Percentiles rank a stretch among this genome's conserved stretches.
Conservation (phyloP, 2,329 filamentous ascomycete genomes). For the Monosporascus sp. region DNA sequence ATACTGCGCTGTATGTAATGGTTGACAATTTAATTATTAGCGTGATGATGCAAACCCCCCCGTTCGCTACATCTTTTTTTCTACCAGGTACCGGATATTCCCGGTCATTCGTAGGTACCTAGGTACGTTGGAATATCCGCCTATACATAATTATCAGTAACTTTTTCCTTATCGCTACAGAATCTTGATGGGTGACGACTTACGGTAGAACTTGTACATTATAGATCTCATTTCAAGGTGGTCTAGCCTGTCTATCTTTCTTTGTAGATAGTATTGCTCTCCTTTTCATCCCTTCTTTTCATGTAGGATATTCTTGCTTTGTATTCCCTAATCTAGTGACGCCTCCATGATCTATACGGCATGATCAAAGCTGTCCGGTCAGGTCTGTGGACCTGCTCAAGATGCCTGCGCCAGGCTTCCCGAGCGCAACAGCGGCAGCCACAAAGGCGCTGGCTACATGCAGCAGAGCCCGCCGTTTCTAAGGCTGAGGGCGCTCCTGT, state of each 20-base stretch:
- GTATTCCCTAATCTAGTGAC: background rate
- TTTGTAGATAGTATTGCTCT: background rate
- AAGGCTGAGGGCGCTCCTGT: background rate
- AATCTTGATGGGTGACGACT: no score
- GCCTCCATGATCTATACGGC: slow-evolving; percentile 14
- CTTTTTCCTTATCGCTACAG: background rate
- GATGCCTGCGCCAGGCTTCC: slow-evolving; percentile 45
- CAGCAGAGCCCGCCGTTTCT: background rate
- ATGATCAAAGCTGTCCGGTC: slow-evolving; percentile 35
- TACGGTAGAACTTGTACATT: no score
- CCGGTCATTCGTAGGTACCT: background rate
- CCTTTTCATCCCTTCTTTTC: background rate
- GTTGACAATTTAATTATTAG: background rate
- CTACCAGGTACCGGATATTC: background rate
- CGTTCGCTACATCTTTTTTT: background rate
- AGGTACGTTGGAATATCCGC: background rate
- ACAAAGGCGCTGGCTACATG: slow-evolving; percentile 33
- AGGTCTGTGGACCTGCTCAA: slow-evolving; percentile 57
- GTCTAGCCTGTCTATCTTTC: no score
- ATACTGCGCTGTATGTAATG: background rate
- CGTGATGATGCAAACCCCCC: background rate
- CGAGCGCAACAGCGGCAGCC: slow-evolving; percentile 21
- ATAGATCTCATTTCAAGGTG: no score
- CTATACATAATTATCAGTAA: background rate
- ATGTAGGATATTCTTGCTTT: slow-evolving; percentile 1